phyloP scores from a whole-genome alignment of 805 yeast genomes.

The Candida railenensis region DNA sequence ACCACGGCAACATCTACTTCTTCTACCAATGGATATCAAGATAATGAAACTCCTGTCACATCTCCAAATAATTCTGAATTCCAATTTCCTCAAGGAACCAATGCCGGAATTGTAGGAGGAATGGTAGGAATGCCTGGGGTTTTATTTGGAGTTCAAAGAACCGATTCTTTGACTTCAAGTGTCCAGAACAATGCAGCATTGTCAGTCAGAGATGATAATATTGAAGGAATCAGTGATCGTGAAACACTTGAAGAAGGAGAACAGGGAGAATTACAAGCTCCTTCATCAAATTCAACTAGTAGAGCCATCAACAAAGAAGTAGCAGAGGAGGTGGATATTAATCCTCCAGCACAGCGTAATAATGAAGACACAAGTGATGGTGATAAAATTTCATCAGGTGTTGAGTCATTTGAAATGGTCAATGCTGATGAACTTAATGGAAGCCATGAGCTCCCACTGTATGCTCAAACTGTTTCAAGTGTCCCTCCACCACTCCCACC shows the following conservation, averaged over 20 bases:
- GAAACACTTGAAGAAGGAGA: constrained; percentile 33
- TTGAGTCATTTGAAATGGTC: constrained; percentile 55
- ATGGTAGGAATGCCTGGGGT: constrained; percentile 45
- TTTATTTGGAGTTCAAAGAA: constrained; percentile 51
- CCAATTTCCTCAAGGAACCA: constrained; percentile 36
- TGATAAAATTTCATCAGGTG: constrained; percentile 43
- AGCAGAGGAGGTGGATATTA: neutral
- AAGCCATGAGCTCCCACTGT: constrained; percentile 12
- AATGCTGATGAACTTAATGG: constrained; percentile 40
- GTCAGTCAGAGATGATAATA: constrained; percentile 77
- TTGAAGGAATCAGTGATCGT: constrained; percentile 43
- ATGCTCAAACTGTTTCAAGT: neutral
- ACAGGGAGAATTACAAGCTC: constrained; percentile 13
- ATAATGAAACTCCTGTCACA: constrained; percentile 46
- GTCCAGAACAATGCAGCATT: constrained; percentile 90
- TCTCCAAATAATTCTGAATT: constrained; percentile 50
- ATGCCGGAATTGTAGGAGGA: constrained; percentile 35
- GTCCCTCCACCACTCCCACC: neutral
- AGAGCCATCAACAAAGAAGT: constrained; percentile 12
- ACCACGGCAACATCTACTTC: constrained; percentile 37
- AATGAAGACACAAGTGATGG: constrained; percentile 31
- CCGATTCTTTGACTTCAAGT: constrained; percentile 83
- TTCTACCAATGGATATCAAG: constrained; percentile 24
- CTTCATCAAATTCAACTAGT: neutral
- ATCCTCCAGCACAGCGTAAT: constrained; percentile 5